Conservation (phyloP, 345 rosid genomes). For the Eutrema japonicum region DNA sequence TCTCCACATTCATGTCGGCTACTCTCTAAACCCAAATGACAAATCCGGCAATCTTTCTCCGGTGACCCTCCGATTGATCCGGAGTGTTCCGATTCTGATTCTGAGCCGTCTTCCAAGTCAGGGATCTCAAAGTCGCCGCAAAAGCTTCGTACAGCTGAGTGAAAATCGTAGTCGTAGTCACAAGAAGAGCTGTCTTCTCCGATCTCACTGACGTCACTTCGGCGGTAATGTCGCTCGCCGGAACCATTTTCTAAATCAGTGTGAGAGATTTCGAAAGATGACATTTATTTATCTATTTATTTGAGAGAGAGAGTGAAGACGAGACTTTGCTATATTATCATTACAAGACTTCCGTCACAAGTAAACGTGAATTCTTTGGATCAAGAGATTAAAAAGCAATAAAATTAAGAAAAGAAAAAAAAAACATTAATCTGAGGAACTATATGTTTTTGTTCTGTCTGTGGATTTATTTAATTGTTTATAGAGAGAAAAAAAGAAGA, state of each 20-base stretch:
- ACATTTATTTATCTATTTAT: constrained; percentile 25
- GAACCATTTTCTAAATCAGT: constrained; percentile 37
- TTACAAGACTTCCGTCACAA: constrained; percentile 45
- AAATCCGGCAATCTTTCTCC: constrained; percentile 83
- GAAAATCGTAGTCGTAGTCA: constrained; percentile 45
- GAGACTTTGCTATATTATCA: constrained; percentile 33
- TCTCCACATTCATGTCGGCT: constrained; percentile 56
- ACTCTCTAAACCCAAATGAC: constrained; percentile 90
- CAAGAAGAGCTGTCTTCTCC: constrained; percentile 45
- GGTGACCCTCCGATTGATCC: neutral
- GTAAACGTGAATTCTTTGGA: constrained; percentile 47
- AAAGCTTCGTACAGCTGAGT: constrained; percentile 47
- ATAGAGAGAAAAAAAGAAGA: neutral
- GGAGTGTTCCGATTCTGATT: constrained; percentile 25
- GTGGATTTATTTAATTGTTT: constrained; percentile 22
- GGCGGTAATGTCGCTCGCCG: constrained; percentile 33
- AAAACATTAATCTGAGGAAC: constrained; percentile 25
- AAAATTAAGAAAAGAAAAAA: neutral
- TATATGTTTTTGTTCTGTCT: constrained; percentile 43
- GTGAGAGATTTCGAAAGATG: constrained; percentile 38
- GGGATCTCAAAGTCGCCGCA: constrained; percentile 44
- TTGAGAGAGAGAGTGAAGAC: constrained; percentile 26
- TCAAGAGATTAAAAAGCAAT: constrained; percentile 37
- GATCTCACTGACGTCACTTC: constrained; percentile 36
- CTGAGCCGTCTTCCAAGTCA: constrained; percentile 24